Evolutionary conservation across 176 grass and related monocot genomes (phyloP), one percentile per base, ranked within the genome.

Genomic region (Triticum urartu): DNA sequence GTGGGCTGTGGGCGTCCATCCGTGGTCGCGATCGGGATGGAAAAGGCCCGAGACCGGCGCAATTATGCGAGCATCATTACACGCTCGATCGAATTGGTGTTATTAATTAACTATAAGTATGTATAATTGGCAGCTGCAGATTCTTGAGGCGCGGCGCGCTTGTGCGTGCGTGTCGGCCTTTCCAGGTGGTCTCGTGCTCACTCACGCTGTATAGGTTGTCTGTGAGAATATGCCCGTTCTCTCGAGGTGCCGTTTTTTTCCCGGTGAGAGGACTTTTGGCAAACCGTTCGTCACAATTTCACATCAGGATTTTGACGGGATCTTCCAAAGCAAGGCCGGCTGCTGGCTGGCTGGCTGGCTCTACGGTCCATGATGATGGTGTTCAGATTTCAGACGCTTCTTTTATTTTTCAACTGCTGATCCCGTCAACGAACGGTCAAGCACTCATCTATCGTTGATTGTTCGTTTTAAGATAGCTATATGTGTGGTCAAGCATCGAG

Each of bases 51-150:
- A 33, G 69, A 26, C 12, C 59, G 0, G 39, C 15, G 72, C 74
- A 40, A 75, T 18, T 75, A 75, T 75, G 72, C 72, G 18, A 33
- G 56, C 21, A 87, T 43, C 79, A 82, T 90, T 63, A 34, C 79
- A 40, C 21, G 45, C 60, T 25, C 74, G 63, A 12, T 54, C 84
- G 77, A 79, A 78, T 32, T 61, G 35, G 56, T 54, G 58, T 52
- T 65, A 0, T 22, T 20, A 20, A 36, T 22, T 85, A 52, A 79
- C 33, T 14, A 0, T 35, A 52, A 79, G 52, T 9, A 74, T 14
- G 68, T 10, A 63, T 40, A 58, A 3, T 38, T 69, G 30, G 20
- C 21, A 79, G 48, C 3, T 64, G 2, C 5, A 7, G 81, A 5
- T 2, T 36, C 20, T 56, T 76, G 9, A 63, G 64, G 48, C 71